Evolutionary conservation across 805 yeast genomes (phyloP).

Genomic region (Saturnispora hagleri): DNA sequence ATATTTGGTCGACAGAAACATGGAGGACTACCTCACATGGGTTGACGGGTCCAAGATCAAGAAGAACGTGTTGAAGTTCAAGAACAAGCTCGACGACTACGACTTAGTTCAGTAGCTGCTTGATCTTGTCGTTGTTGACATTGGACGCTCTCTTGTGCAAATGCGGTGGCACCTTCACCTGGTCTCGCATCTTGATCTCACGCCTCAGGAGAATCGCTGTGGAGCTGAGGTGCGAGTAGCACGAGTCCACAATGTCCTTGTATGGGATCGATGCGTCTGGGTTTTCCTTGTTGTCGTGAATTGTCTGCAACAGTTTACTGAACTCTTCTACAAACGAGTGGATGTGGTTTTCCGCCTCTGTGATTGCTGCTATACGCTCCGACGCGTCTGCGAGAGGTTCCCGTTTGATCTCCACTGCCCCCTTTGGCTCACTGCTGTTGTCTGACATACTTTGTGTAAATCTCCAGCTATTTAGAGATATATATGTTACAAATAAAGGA

Average conservation of each 20-base stretch:
- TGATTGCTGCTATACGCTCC: conserved; percentile 42
- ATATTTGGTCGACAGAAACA: conserved; percentile 78
- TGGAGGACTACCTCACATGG: conserved; percentile 98
- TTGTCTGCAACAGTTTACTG: conserved; percentile 36
- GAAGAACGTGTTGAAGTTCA: conserved; percentile 77
- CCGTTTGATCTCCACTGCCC: conserved; percentile 8
- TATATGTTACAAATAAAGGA: too few species aligned
- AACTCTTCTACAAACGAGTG: conserved; percentile 43
- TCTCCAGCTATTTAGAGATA: background rate
- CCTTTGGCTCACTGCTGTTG: background rate
- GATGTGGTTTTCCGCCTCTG: conserved; percentile 41
- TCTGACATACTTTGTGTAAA: background rate
- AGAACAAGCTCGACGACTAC: conserved; percentile 60
- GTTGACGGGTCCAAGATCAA: conserved; percentile 93
- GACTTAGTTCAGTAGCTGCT: conserved; percentile 36
- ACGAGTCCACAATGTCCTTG: conserved; percentile 34
- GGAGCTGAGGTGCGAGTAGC: conserved; percentile 46
- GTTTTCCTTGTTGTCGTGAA: conserved; percentile 25
- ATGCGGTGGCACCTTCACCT: conserved; percentile 51
- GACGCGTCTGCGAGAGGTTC: conserved; percentile 30
- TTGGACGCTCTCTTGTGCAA: conserved; percentile 64
- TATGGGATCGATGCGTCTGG: conserved; percentile 31
- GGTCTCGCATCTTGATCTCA: conserved; percentile 58
- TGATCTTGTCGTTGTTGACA: conserved; percentile 51
- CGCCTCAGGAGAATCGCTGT: conserved; percentile 53